Base-by-base conservation (phyloP, 176 grass and related monocot genomes). In the Oryza punctata region DNA sequence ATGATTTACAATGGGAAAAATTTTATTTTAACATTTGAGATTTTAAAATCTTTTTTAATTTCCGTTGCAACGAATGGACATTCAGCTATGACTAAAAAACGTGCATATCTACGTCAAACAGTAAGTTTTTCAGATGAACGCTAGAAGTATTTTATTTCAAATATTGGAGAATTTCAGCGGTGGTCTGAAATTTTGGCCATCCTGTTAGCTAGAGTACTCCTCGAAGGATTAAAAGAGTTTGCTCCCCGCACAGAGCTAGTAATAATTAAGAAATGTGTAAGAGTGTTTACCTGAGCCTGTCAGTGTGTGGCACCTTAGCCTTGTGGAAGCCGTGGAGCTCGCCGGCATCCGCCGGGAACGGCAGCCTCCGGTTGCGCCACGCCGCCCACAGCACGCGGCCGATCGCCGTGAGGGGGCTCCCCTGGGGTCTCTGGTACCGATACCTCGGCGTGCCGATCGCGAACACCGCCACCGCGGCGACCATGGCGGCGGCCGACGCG, bases 381-480 rank as follows among this genome's bases (percentile, higher is more conserved):
- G 90, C 73, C 37, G 65, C 30, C 71, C 64, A 79, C 25, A 89
- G 44, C 25, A 92, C 90, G 6, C 61, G 64, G 12, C 76, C 63
- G n/a, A 92, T 86, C 38, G 79, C 82, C 4, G 82, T 82, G 57
- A 92, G 69, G 5, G 90, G 90, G 70, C 82, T 92, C 21, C 86
- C 86, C 73, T 92, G 44, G 15, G 90, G 86, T 13, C 52, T 45
- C 27, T 61, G 29, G 72, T 71, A 89, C 38, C 90, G 71, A 78
- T 92, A 92, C 54, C 16, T 14, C 6, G 72, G 67, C 28, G 78
- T 79, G 21, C 86, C 82, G 12, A 29, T 70, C 1, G 59, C 52
- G 57, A 91, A 19, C 46, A 91, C 82, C 9, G 6, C 69, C 33
- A 91, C 82, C 11, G 85, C 89, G 15, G 61, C 25, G 52, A 49